phyloP scores from a whole-genome alignment of 306 rosid genomes.

The Trifolium pratense region DNA sequence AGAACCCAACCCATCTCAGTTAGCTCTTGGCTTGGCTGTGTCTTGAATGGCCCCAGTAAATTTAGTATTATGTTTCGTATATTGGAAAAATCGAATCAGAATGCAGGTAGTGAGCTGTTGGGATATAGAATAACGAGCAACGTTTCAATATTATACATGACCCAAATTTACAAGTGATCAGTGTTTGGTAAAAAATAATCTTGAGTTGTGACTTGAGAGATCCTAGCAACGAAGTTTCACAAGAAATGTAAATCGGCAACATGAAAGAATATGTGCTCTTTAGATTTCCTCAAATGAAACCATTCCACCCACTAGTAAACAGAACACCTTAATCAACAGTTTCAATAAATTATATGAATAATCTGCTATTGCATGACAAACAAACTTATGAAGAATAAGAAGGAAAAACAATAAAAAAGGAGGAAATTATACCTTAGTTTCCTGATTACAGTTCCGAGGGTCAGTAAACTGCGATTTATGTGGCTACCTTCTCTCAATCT shows the following conservation, averaged over 20 bases:
- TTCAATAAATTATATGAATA: slow-evolving; percentile 20
- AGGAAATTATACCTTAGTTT: slow-evolving; percentile 70
- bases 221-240: slow-evolving; percentile 7
- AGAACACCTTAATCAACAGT: slow-evolving; percentile 15
- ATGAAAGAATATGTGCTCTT: slow-evolving; percentile 7
- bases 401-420: neutral
- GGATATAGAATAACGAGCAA: neutral
- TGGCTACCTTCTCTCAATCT: slow-evolving; percentile 95
- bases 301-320: slow-evolving; percentile 14
- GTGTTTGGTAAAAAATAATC: slow-evolving; percentile 27
- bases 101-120: neutral
- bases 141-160: slow-evolving; percentile 16
- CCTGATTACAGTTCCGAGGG: slow-evolving; percentile 89
- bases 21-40: neutral
- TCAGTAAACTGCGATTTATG: slow-evolving; percentile 89
- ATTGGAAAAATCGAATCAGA: slow-evolving; percentile 8
- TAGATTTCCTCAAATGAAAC: slow-evolving; percentile 20
- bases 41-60: neutral
- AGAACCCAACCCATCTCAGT: neutral
- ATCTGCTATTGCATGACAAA: neutral
- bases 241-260: slow-evolving; percentile 29
- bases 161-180: slow-evolving; percentile 14
- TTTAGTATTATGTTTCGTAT: slow-evolving; percentile 12
- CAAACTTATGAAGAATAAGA: slow-evolving; percentile 14
- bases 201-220: slow-evolving; percentile 17